Evolutionary conservation across 2,329 filamentous ascomycete species (phyloP).

Genomic region (Ramularia endophylla): DNA sequence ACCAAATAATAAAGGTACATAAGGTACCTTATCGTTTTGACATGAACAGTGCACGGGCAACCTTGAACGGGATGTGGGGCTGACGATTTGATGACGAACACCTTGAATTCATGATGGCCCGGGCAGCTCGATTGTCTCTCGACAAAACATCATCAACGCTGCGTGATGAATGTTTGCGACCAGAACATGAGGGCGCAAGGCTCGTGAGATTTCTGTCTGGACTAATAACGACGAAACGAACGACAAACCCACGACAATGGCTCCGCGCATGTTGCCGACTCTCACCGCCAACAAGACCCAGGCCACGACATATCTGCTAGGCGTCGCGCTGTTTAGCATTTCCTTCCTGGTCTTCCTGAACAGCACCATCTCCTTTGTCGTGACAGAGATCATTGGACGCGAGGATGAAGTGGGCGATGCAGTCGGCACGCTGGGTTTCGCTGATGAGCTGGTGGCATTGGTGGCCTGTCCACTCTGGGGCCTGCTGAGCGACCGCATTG

Average conservation of each 20-base stretch:
- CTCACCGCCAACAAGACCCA: conserved; percentile 54
- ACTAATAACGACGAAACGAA: background rate
- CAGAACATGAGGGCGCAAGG: background rate
- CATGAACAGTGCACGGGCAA: no score
- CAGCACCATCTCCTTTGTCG: conserved; percentile 75
- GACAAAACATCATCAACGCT: no score
- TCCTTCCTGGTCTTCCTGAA: conserved; percentile 88
- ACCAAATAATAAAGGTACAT: no score
- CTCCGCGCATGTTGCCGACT: conserved; percentile 27
- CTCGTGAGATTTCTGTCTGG: background rate
- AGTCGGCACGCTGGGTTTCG: conserved; percentile 79
- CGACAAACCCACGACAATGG: conserved; percentile 8
- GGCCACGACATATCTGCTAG: conserved; percentile 66
- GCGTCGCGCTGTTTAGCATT: conserved; percentile 80
- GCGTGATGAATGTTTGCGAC: background rate
- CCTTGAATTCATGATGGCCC: no score
- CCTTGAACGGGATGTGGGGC: no score
- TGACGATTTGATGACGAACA: no score
- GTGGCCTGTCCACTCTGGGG: conserved; percentile 78
- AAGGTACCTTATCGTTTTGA: no score
- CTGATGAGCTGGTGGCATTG: conserved; percentile 74
- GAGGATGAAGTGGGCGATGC: conserved; percentile 69
- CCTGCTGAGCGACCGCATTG: conserved; percentile 67
- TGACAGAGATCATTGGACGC: conserved; percentile 73
- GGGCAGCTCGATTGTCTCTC: no score